Evolutionary conservation across 495 filamentous ascomycete species (phyloP).

Genomic region (Hypoxylon lienhwacheense): DNA sequence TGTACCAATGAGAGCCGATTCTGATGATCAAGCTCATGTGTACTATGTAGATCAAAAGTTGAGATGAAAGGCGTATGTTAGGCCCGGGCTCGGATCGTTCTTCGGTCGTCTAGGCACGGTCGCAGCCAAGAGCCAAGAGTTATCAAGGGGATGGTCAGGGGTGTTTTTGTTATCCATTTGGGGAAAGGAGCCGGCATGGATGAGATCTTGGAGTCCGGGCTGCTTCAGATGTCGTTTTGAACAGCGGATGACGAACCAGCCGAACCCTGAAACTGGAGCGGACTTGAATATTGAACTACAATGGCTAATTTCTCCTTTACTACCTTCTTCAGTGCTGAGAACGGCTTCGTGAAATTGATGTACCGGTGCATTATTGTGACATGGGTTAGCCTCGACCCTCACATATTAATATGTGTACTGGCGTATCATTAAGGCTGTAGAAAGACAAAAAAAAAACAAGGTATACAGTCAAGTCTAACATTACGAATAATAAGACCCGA

Average conservation of each 20-base stretch:
- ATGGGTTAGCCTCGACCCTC: constrained; percentile 23
- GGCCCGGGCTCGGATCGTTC: constrained; percentile 33
- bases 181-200: constrained; percentile 18
- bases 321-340: constrained; percentile 3
- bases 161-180: constrained; percentile 8
- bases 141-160: constrained; percentile 18
- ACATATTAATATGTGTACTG: constrained; percentile 10
- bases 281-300: constrained; percentile 28
- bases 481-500: no score
- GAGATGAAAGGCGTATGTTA: constrained; percentile 39
- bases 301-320: constrained; percentile 29
- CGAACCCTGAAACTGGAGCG: constrained; percentile 39
- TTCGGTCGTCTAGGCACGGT: constrained; percentile 32
- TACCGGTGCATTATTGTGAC: constrained; percentile 24
- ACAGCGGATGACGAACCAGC: constrained; percentile 30
- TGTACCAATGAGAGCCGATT: constrained; percentile 18
- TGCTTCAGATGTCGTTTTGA: constrained; percentile 39
- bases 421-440: no score
- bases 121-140: constrained; percentile 25
- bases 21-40: constrained; percentile 23
- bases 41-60: constrained; percentile 45
- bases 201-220: constrained; percentile 20
- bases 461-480: no score
- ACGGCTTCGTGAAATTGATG: constrained; percentile 18
- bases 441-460: no score